Conservation (phyloP, 1,139 yeast genomes). For the Debaryomyces psychrophilus region DNA sequence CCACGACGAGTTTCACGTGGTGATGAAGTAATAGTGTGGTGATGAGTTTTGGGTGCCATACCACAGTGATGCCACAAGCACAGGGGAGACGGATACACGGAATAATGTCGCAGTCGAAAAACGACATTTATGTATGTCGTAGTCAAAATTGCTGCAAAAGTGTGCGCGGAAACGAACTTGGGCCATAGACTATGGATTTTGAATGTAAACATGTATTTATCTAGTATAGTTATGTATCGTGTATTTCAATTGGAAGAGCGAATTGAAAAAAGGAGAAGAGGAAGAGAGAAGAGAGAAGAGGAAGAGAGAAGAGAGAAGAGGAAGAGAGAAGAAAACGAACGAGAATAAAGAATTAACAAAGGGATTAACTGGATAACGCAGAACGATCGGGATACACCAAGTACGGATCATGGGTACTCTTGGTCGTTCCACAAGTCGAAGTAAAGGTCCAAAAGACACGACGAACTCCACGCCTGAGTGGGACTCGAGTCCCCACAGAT, state of each 20-base stretch:
- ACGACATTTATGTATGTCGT: not conserved
- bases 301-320: not conserved
- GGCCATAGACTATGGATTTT: too few relatives aligned
- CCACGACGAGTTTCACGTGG: too few relatives aligned
- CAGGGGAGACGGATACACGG: not conserved
- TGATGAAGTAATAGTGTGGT: too few relatives aligned
- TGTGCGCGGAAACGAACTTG: not conserved
- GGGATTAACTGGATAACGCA: too few relatives aligned
- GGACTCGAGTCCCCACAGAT: conserved; percentile 87
- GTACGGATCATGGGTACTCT: not conserved
- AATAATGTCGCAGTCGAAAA: conserved; percentile 5
- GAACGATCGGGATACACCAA: too few relatives aligned
- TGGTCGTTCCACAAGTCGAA: conserved; percentile 47
- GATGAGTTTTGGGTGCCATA: too few relatives aligned
- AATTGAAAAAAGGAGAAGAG: not conserved
- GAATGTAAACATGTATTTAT: too few relatives aligned
- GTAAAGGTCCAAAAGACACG: conserved; percentile 81
- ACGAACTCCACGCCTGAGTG: conserved; percentile 95
- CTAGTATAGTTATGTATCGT: not conserved
- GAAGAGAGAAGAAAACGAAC: not conserved
- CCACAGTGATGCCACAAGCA: too few relatives aligned
- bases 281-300: not conserved
- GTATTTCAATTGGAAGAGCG: not conserved
- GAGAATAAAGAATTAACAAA: too few relatives aligned
- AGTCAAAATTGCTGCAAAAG: conserved; percentile 1